phyloP scores from a whole-genome alignment of 208 protist species.

The Hexamita inflata region DNA sequence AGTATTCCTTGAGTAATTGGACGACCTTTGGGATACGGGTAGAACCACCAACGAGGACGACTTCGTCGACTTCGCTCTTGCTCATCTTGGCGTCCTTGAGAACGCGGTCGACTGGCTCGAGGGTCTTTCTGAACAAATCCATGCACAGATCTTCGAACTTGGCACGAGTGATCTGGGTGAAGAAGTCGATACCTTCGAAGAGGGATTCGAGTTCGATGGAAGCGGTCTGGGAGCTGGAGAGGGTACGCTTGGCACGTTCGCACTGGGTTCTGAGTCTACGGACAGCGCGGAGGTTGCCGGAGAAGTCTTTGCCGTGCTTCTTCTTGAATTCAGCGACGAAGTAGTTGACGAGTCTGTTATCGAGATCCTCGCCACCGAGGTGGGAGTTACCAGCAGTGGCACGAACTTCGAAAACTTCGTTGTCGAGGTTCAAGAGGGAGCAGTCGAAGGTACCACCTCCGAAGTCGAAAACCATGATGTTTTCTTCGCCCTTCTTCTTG shows the following conservation, averaged over 20 bases:
- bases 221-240: slow-evolving; percentile 67
- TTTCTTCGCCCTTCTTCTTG: slow-evolving; percentile 38
- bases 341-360: slow-evolving; percentile 82
- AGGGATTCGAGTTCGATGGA: slow-evolving; percentile 82
- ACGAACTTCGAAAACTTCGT: slow-evolving; percentile 77
- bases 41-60: slow-evolving; percentile 85
- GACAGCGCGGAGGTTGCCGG: slow-evolving; percentile 50
- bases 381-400: slow-evolving; percentile 80
- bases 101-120: slow-evolving; percentile 72
- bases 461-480: slow-evolving; percentile 39
- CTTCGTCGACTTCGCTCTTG: slow-evolving; percentile 79
- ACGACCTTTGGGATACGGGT: slow-evolving; percentile 90
- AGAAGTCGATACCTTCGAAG: slow-evolving; percentile 81
- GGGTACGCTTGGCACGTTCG: slow-evolving; percentile 81
- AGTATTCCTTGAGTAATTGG: slow-evolving; percentile 79
- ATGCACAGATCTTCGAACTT: slow-evolving; percentile 90
- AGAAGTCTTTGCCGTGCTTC: slow-evolving; percentile 63
- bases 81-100: slow-evolving; percentile 72
- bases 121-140: slow-evolving; percentile 80
- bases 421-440: slow-evolving; percentile 83
- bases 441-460: slow-evolving; percentile 94
- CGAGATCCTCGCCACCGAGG: slow-evolving; percentile 88
- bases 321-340: slow-evolving; percentile 84
- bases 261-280: slow-evolving; percentile 56
- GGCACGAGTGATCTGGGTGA: slow-evolving; percentile 70